phyloP scores from a whole-genome alignment of 1,139 yeast species.

The Diutina sp. region DNA sequence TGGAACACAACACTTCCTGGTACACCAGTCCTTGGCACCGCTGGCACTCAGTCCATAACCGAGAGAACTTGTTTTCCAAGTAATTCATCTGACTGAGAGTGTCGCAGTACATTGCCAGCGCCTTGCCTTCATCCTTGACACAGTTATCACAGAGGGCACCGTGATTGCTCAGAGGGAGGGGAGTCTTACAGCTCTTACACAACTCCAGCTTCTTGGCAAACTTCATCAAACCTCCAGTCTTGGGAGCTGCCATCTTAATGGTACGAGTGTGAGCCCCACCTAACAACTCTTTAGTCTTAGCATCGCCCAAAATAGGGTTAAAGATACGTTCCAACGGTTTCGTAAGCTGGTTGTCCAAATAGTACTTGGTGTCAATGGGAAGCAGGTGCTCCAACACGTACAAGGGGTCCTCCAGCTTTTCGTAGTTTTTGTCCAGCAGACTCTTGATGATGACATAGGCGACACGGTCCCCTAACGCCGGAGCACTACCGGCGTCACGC shows the following conservation, averaged over 20 bases:
- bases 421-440: constrained; percentile 77
- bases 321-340: constrained; percentile 90
- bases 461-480: constrained; percentile 94
- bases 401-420: constrained; percentile 93
- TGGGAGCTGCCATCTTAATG: constrained; percentile 52
- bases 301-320: constrained; percentile 88
- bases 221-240: constrained; percentile 74
- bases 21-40: constrained; percentile 93
- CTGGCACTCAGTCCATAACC: constrained; percentile 97
- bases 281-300: constrained; percentile 64
- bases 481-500: constrained; percentile 96
- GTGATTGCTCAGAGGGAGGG: constrained; percentile 49
- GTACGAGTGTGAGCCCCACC: constrained; percentile 78
- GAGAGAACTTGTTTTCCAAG: constrained; percentile 70
- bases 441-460: constrained; percentile 87
- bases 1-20: constrained; percentile 90
- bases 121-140: constrained; percentile 28
- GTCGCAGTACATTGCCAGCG: constrained; percentile 67
- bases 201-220: constrained; percentile 84
- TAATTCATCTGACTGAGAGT: constrained; percentile 72
- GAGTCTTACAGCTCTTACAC: constrained; percentile 81
- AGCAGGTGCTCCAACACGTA: constrained; percentile 84
- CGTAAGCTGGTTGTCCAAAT: constrained; percentile 82
- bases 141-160: constrained; percentile 84
- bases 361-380: constrained; percentile 91